Percentiles rank a stretch among this genome's conserved stretches.
Conservation (phyloP, 139 green algal species). For the Trebouxia sp. region DNA sequence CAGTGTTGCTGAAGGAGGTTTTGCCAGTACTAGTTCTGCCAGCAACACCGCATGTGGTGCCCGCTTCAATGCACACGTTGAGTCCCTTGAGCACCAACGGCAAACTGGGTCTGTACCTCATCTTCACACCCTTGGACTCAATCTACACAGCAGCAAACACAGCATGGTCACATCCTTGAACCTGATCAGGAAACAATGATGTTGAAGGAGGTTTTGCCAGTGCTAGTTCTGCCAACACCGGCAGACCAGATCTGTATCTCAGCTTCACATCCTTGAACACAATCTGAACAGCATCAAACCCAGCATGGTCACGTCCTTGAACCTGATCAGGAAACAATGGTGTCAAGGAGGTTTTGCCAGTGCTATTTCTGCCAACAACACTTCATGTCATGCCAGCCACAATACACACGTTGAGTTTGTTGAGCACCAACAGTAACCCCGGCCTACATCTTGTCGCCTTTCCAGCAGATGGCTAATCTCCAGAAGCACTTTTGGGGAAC, state of each 20-base stretch:
- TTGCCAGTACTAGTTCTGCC: not conserved
- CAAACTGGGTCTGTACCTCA: constrained; percentile 85
- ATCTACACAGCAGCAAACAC: constrained; percentile 36
- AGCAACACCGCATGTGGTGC: too few species aligned
- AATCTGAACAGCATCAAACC: constrained; percentile 37
- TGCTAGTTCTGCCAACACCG: constrained; percentile 47
- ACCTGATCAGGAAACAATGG: not conserved
- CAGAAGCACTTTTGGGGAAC: constrained; percentile 12
- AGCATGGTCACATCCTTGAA: not conserved
- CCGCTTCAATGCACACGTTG: constrained; percentile 69
- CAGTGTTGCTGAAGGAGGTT: not conserved
- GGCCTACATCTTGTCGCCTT: constrained; percentile 79
- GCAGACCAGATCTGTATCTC: constrained; percentile 83
- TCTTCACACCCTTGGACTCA: constrained; percentile 62
- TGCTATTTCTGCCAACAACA: too few species aligned
- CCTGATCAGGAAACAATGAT: not conserved
- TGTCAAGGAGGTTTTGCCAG: not conserved
- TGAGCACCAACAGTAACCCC: constrained; percentile 82
- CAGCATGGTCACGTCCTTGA: not conserved
- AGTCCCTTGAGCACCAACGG: constrained; percentile 86
- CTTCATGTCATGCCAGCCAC: too few species aligned
- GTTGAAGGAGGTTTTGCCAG: not conserved
- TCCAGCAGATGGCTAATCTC: constrained; percentile 34
- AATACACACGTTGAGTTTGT: constrained; percentile 75
- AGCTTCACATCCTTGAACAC: constrained; percentile 68